These are phyloP conservation scores for Polysphondylium violaceum DNA, from an alignment of 78 protist genomes.

Conservation along the genomic window DNA sequence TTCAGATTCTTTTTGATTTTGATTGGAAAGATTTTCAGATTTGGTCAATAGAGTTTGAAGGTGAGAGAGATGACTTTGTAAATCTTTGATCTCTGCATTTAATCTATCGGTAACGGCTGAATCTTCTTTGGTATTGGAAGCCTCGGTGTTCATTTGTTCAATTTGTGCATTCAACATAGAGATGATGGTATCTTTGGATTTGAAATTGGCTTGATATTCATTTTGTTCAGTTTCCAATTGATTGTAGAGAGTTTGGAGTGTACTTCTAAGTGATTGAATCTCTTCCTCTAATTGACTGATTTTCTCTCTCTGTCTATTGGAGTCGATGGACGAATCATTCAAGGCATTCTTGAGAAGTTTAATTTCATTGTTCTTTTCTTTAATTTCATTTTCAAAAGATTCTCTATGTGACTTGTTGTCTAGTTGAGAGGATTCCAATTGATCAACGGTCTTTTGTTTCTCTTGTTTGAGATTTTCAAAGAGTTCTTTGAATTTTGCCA, in stretches of 20 bases:
- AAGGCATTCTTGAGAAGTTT: not conserved
- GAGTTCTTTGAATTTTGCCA: too few relatives aligned
- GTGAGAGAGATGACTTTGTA: not conserved
- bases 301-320: not conserved
- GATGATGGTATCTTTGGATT: constrained; percentile 7
- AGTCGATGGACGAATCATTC: not conserved
- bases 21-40: not conserved
- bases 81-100: not conserved
- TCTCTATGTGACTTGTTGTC: too few relatives aligned
- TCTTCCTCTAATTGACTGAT: not conserved
- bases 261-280: too few relatives aligned
- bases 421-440: not conserved
- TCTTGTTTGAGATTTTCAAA: not conserved
- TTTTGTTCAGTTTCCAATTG: not conserved
- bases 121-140: not conserved
- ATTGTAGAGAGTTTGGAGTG: not conserved
- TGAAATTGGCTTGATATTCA: not conserved
- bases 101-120: too few relatives aligned
- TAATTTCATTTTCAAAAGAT: not conserved
- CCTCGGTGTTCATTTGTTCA: not conserved
- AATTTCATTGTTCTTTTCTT: not conserved
- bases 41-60: not conserved
- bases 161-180: not conserved
- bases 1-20: not conserved
- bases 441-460: not conserved